Conservation (phyloP, 2,329 filamentous ascomycete species). For the Mycosphaerella sp. region DNA sequence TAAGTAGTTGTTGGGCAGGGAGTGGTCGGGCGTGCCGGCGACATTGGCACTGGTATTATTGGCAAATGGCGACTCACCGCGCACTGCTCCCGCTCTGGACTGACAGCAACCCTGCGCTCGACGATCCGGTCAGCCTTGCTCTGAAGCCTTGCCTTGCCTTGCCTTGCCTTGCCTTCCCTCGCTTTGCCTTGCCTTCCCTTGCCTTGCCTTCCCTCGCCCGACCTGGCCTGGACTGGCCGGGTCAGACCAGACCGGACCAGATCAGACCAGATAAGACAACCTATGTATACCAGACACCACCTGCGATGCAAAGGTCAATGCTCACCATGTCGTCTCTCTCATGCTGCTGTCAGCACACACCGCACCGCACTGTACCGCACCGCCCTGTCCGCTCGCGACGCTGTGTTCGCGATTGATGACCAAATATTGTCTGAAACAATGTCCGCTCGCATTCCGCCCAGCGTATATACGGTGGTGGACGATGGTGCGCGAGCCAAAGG, state of each 20-base stretch:
- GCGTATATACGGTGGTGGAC: not conserved
- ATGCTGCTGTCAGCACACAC: not conserved
- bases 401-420: too few species aligned
- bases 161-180: not conserved
- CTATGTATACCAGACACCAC: not conserved
- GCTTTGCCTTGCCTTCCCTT: not conserved
- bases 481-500: not conserved
- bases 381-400: too few species aligned
- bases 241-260: not conserved
- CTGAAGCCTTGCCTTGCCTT: not conserved
- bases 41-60: not conserved
- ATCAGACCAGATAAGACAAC: too few species aligned
- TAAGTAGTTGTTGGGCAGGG: conserved; percentile 9
- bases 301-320: not conserved
- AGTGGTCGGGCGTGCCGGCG: not conserved
- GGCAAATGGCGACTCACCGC: conserved; percentile 4
- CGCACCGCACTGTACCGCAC: not conserved
- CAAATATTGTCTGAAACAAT: not conserved
- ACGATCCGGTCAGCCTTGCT: conserved; percentile 5
- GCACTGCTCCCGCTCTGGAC: conserved; percentile 3
- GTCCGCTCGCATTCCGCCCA: not conserved
- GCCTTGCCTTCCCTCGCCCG: too few species aligned
- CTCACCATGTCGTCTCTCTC: conserved; percentile 1
- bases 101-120: conserved; percentile 15
- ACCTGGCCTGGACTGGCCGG: too few species aligned